Base-by-base conservation (phyloP, 1,284 basidiomycete genomes). In the Somion occarium region DNA sequence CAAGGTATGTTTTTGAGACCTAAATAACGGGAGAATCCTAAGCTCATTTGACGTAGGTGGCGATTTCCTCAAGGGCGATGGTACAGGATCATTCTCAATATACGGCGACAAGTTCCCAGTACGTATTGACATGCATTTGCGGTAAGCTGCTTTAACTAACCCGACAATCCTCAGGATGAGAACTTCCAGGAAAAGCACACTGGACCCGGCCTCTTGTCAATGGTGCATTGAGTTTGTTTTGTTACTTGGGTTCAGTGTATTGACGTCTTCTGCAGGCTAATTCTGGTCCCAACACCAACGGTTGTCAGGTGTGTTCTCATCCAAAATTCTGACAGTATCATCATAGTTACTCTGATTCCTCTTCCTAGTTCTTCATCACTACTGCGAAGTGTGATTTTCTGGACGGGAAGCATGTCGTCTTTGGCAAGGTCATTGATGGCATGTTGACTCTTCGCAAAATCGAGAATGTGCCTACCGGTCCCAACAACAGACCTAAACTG, bases 61-160 rank as follows among this genome's bases (percentile, higher is more conserved):
- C 1, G 93, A 96, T 65, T 95, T 95, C 60, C 61, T 93, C 52
- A 91, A 90, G 56, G 84, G 83, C 18, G 95, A 99, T 61, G 96
- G 96, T 19, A 98, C 95, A 0, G 97, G 96, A 1, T 85, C 87
- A 0, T 93, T 93, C 66, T 94, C 90, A 23, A 95, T 99, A 63
- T 98, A 98, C 63, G 96, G 96, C 25, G 85, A 91, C 63, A 90
- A 93, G 60, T 95, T 95, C 60, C 88, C 88, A 0, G 89, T 91
- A 52, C 51, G 79, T 70, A 43, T 19, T 39, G 7, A 25, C 9
- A n/a, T 18, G 38, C 5, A 30, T 3, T 38, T 38, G 27, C 24
- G 19, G 11, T 22, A 20, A 11, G 9, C 12, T 9, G 9, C 26
- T 7, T 26, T n/a, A 11, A n/a, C 19, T 13, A 26, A 18, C 19